Evolutionary conservation across 139 green algal species (phyloP), one percentile per base, ranked within the genome.

Genomic region (Tetradesmus obliquus): DNA sequence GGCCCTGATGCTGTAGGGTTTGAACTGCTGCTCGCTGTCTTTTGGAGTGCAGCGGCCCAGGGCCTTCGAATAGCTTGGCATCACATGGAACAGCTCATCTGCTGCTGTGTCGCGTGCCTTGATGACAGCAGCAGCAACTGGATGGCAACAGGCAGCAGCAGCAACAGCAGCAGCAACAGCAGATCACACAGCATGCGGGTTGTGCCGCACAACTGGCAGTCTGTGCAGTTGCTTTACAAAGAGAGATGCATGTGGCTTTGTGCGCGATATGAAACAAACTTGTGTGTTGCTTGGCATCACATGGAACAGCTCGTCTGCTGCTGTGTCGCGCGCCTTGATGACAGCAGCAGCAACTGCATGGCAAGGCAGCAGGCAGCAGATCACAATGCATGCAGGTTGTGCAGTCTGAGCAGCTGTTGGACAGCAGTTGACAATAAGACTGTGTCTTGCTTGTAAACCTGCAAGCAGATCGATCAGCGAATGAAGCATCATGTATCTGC

Each of bases 91-190:
- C 0, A 79, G 71, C 71, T 79, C 13, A 2, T 79, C 13, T 8
- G 15, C 13, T 22, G 71, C 71, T 32, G n/a, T 17, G 17, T 79
- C 71, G n/a, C 71, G 71, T 0, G 12, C 12, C 71, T 79, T 79
- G 71, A 79, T 79, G 13, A 79, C 71, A n/a, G 71, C 71, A 79
- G 71, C 71, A 79, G 71, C 71, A 79, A 79, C 71, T 79, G 71
- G 2, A 79, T 0, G 71, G 5, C 10, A 10, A 72, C 60, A 72
- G 10, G 13, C 10, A 72, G 60, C 60, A 10, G 60, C 60, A 72
- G 10, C 10, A 13, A 10, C 10, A 72, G 60, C 60, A 10, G 60
- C 60, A 72, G 10, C 10, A 13, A 10, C 10, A 72, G 60, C 1
- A 72, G 10, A 20, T 10, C 13, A 20, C 10, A 13, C 60, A 20